Conservation (phyloP, 2,329 filamentous ascomycete genomes). For the Alternaria sp. region DNA sequence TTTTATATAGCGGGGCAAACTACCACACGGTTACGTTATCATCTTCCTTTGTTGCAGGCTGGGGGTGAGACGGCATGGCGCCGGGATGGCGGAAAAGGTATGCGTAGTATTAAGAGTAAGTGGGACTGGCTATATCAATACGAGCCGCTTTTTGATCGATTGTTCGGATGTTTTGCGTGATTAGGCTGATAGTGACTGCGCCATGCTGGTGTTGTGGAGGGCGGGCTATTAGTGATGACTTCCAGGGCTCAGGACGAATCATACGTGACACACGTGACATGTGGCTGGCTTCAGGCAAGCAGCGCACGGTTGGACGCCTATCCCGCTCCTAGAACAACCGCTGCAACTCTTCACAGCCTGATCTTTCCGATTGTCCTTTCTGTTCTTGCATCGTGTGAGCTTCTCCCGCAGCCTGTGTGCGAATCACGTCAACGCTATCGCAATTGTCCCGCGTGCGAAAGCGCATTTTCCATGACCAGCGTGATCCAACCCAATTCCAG, state of each 20-base stretch:
- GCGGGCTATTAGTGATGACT: not conserved
- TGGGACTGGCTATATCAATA: not conserved
- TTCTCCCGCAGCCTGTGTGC: not conserved
- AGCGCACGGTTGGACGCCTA: not conserved
- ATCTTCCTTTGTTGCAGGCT: not conserved
- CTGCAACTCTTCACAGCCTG: not conserved
- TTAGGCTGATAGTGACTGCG: not conserved
- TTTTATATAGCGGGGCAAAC: not conserved
- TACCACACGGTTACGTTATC: not conserved
- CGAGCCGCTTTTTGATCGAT: not conserved
- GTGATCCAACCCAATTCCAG: not conserved
- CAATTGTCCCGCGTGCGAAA: not conserved
- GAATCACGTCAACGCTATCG: not conserved
- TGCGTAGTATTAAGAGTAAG: not conserved
- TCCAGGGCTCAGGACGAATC: not conserved
- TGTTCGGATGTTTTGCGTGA: not conserved
- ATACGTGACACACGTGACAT: not conserved
- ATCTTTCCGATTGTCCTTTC: not conserved
- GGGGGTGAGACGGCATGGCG: not conserved
- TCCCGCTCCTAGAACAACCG: not conserved
- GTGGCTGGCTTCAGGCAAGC: not conserved
- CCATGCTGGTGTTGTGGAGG: not conserved
- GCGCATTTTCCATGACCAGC: not conserved
- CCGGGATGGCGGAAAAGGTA: not conserved
- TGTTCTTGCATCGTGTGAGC: not conserved